Conservation (phyloP, 208 protist species). For the Trichomonas vaginalis region DNA sequence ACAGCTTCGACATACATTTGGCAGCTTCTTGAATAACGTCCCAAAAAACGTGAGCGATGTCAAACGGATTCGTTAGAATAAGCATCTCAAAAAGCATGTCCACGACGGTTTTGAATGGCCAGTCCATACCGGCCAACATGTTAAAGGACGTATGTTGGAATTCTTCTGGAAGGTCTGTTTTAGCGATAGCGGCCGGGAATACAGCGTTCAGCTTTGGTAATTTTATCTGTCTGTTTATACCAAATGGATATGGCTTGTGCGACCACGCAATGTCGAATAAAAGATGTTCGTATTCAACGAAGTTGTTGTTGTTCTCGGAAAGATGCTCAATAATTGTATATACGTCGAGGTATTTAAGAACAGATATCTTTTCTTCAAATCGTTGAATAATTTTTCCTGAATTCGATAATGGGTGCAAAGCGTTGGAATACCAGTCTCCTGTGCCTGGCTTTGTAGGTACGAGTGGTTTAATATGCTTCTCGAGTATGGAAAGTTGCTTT, state of each 20-base stretch:
- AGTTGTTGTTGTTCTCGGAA: background rate
- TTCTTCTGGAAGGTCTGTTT: background rate
- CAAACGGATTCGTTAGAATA: background rate
- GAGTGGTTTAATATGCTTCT: background rate
- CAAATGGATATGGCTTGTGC: background rate
- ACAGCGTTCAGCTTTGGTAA: background rate
- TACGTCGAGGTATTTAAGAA: background rate
- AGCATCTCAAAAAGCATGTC: background rate
- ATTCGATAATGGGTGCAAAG: background rate
- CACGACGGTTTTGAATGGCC: background rate
- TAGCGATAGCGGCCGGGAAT: background rate
- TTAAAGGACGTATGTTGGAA: background rate
- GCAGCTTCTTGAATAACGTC: constrained; percentile 8
- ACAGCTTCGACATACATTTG: background rate
- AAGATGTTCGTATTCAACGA: background rate
- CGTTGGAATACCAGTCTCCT: background rate
- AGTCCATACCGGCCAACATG: background rate
- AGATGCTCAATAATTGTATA: background rate
- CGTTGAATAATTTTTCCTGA: background rate
- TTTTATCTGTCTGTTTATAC: background rate
- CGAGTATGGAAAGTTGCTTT: background rate
- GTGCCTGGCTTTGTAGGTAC: background rate
- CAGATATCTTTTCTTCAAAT: background rate
- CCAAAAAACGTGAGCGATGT: background rate
- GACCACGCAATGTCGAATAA: background rate